Evolutionary conservation across 441 rosid genomes (phyloP).

Genomic region (Pelargonium fulgidum): DNA sequence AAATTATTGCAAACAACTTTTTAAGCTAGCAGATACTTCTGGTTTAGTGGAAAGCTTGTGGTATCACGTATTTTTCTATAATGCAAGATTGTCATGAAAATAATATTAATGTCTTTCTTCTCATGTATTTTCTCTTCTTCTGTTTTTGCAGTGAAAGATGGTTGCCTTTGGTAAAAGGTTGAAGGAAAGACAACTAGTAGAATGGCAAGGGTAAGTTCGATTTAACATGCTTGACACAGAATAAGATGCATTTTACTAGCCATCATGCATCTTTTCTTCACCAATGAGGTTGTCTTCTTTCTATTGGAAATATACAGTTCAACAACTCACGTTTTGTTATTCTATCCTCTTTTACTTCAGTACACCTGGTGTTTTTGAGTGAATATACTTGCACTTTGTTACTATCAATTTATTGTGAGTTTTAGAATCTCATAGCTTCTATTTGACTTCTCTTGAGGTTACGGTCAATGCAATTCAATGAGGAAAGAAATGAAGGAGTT

Average conservation of each 20-base stretch:
- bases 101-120: neutral
- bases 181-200: constrained; percentile 77
- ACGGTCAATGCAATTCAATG: neutral
- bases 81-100: neutral
- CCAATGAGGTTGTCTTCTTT: neutral
- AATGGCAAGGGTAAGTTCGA: constrained; percentile 74
- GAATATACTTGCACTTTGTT: neutral
- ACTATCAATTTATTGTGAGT: constrained; percentile 11
- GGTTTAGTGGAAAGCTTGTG: neutral
- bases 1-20: neutral
- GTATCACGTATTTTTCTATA: neutral
- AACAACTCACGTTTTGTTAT: neutral
- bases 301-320: constrained; percentile 7
- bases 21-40: neutral
- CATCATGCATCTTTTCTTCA: neutral
- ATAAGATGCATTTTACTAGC: constrained; percentile 5
- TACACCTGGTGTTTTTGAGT: neutral
- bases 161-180: constrained; percentile 93
- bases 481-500: too few species aligned
- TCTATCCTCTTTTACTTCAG: neutral
- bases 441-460: neutral
- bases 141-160: constrained; percentile 45
- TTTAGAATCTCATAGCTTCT: constrained; percentile 6
- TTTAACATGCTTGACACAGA: neutral
- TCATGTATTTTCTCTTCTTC: constrained; percentile 13